A percentile compares a stretch with the other conserved stretches of the same genome.
These are phyloP conservation scores for Lophiostoma macrostomum DNA, from an alignment of 495 filamentous ascomycete species.

Conservation along the genomic window DNA sequence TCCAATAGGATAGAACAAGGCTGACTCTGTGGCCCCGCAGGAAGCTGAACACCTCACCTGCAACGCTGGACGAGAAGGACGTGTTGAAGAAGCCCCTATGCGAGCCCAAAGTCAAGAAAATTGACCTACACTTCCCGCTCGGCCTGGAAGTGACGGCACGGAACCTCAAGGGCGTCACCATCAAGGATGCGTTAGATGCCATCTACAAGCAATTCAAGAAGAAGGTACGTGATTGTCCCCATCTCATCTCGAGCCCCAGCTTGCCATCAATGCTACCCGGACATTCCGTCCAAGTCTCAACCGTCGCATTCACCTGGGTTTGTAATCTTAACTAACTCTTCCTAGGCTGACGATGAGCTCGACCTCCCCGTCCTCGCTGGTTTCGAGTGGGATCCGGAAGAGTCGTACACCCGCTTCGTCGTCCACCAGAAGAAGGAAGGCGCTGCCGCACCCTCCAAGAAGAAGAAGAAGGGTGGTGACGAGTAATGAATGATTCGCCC, in stretches of 20 bases:
- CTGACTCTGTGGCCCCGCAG: constrained; percentile 45
- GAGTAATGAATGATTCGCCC: constrained; percentile 36
- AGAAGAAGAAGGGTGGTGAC: constrained; percentile 57
- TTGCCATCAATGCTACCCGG: background rate
- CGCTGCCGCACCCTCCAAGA: constrained; percentile 46
- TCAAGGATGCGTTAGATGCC: constrained; percentile 90
- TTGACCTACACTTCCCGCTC: constrained; percentile 83
- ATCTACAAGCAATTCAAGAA: constrained; percentile 95
- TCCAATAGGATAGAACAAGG: constrained; percentile 5
- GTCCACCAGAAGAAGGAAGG: constrained; percentile 79
- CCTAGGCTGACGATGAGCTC: constrained; percentile 83
- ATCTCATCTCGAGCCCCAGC: background rate
- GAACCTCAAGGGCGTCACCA: constrained; percentile 87
- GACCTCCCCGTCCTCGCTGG: constrained; percentile 78
- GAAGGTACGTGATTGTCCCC: constrained; percentile 56
- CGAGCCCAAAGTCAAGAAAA: constrained; percentile 82
- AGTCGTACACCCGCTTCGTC: constrained; percentile 67
- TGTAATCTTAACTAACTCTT: constrained; percentile 5
- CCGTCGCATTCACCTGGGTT: no score
- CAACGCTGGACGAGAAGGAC: constrained; percentile 73
- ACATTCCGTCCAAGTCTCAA: background rate
- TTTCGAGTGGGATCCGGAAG: constrained; percentile 93
- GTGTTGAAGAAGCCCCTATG: constrained; percentile 75
- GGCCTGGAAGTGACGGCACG: constrained; percentile 85
- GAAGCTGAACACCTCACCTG: constrained; percentile 85